Evolutionary conservation across 2,329 filamentous ascomycete genomes (phyloP).

Genomic region (Colletotrichum liaoningense): DNA sequence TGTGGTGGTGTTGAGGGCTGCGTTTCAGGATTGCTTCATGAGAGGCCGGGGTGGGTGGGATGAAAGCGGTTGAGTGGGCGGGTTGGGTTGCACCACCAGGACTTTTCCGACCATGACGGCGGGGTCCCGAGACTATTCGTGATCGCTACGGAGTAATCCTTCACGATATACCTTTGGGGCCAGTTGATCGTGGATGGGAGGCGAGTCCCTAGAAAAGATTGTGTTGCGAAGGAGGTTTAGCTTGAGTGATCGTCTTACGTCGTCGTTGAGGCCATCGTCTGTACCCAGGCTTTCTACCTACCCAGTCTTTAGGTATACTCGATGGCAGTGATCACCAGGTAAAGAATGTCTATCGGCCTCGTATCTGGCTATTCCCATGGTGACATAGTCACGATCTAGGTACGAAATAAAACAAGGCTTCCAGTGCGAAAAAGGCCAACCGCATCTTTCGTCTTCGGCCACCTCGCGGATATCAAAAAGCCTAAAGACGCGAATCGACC

Average conservation of each 20-base stretch:
- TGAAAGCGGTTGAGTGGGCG: slow-evolving; percentile 15
- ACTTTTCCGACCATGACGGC: neutral
- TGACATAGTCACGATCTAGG: neutral
- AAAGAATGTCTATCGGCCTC: neutral
- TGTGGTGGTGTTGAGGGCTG: slow-evolving; percentile 27
- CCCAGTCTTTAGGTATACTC: neutral
- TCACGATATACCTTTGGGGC: no score
- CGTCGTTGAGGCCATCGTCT: neutral
- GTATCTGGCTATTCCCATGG: no score
- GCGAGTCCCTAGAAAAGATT: neutral
- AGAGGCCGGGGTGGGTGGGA: slow-evolving; percentile 37
- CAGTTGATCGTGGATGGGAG: neutral
- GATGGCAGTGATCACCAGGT: neutral
- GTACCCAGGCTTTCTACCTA: no score
- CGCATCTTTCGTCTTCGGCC: no score
- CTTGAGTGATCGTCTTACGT: neutral
- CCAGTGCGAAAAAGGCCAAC: neutral
- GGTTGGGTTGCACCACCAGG: slow-evolving; percentile 6
- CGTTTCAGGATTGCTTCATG: slow-evolving; percentile 58
- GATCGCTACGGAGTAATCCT: neutral
- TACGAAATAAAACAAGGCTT: neutral
- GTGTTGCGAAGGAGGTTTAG: neutral
- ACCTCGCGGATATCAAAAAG: neutral
- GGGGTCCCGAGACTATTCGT: neutral
- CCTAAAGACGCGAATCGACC: neutral